These are phyloP conservation scores for Tetrapisispora pingtungensis DNA, from an alignment of 805 yeast genomes.

Conservation along the genomic window DNA sequence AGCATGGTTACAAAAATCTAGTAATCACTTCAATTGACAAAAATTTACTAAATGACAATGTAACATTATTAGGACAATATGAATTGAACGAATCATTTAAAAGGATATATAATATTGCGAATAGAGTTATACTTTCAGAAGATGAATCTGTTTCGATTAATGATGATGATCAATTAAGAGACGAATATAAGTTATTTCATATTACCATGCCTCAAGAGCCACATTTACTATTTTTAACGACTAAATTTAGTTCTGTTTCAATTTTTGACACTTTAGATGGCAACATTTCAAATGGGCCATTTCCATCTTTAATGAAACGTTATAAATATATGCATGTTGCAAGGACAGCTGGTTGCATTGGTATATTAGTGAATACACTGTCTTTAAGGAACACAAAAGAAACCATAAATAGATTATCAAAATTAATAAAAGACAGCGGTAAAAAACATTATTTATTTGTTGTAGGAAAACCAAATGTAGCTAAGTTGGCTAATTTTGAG, in stretches of 20 bases:
- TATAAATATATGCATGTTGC: constrained; percentile 83
- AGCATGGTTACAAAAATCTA: constrained; percentile 27
- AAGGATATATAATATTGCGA: constrained; percentile 27
- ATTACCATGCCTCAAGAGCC: constrained; percentile 71
- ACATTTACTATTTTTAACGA: constrained; percentile 60
- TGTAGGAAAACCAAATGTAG: constrained; percentile 96
- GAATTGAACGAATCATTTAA: neutral
- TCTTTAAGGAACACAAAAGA: constrained; percentile 65
- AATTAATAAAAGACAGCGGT: constrained; percentile 59
- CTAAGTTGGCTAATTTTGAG: constrained; percentile 92
- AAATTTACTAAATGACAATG: constrained; percentile 22
- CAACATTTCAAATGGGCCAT: constrained; percentile 43
- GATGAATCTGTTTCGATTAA: constrained; percentile 14
- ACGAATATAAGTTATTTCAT: constrained; percentile 55
- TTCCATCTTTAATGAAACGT: constrained; percentile 71
- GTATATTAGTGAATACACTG: constrained; percentile 80
- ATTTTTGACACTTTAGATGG: constrained; percentile 37
- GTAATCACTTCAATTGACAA: constrained; percentile 35
- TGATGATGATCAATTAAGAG: constrained; percentile 18
- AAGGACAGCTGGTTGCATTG: constrained; percentile 84
- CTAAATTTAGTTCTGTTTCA: constrained; percentile 50
- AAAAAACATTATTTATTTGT: constrained; percentile 91
- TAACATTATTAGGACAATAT: constrained; percentile 22
- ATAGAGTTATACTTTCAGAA: constrained; percentile 21
- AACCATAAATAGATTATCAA: constrained; percentile 51